A percentile compares a stretch with the other conserved stretches of the same genome.
These are phyloP conservation scores for Acidiella bohemica DNA, from an alignment of 495 filamentous ascomycete species.

Conservation along the genomic window DNA sequence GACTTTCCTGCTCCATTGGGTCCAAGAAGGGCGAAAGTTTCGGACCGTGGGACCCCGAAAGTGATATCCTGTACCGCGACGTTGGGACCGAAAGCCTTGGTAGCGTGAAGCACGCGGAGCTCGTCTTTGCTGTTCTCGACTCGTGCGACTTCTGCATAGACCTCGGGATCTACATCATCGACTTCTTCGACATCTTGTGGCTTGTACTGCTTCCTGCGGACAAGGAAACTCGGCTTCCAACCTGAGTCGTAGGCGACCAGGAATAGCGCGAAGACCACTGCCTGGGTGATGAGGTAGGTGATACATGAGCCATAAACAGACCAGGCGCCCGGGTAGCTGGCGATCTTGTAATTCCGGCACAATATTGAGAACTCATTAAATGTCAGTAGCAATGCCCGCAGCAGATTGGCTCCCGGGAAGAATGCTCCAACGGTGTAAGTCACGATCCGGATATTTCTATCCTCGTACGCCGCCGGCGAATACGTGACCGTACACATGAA, in stretches of 20 bases:
- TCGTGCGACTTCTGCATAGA: conserved; percentile 35
- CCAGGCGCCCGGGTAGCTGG: conserved; percentile 55
- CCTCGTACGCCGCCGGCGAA: conserved; percentile 44
- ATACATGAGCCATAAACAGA: conserved; percentile 67
- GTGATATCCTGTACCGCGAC: conserved; percentile 70
- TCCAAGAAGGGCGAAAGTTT: conserved; percentile 75
- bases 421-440: conserved; percentile 57
- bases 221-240: conserved; percentile 37
- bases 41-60: conserved; percentile 61
- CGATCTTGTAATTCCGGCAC: conserved; percentile 47
- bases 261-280: conserved; percentile 47
- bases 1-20: conserved; percentile 80
- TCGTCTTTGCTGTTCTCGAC: conserved; percentile 44
- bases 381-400: conserved; percentile 54
- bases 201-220: conserved; percentile 19
- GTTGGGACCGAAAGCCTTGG: conserved; percentile 54
- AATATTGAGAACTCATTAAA: conserved; percentile 65
- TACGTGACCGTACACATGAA: conserved; percentile 61
- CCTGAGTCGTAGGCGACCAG: conserved; percentile 63
- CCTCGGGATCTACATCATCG: conserved; percentile 34
- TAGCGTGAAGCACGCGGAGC: conserved; percentile 60
- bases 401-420: conserved; percentile 54
- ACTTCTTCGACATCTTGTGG: conserved; percentile 35
- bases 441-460: conserved; percentile 43
- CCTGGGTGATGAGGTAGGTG: conserved; percentile 58